Percentiles rank a stretch among this genome's conserved stretches.
phyloP scores from a whole-genome alignment of 768 basidiomycete genomes.

The Lentinula edodes region DNA sequence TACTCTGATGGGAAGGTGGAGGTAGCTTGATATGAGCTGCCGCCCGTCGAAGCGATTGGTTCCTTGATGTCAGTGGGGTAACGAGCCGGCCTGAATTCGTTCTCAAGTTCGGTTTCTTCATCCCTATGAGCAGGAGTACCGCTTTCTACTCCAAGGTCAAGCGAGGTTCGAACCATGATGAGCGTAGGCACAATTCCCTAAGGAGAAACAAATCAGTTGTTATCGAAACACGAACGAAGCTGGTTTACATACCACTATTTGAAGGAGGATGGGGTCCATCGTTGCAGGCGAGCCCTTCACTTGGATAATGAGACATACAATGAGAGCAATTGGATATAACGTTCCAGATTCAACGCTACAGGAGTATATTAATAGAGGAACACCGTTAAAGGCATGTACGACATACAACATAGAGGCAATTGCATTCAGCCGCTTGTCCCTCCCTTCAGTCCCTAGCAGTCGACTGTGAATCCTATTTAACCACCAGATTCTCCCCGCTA shows the following conservation, averaged over 20 bases:
- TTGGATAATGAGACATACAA: constrained; percentile 4
- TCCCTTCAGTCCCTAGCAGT: neutral
- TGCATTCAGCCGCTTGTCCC: neutral
- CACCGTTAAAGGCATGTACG: neutral
- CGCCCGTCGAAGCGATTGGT: neutral
- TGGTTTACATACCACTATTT: neutral
- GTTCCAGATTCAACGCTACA: constrained; percentile 1
- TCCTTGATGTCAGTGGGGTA: neutral
- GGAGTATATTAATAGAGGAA: neutral
- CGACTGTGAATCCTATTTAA: neutral
- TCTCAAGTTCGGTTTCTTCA: neutral
- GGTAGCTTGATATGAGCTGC: neutral
- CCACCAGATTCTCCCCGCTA: constrained; percentile 2
- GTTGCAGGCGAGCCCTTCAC: neutral
- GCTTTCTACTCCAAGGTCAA: neutral
- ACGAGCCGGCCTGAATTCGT: neutral
- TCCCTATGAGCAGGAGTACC: neutral
- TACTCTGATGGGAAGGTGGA: neutral
- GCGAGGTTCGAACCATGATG: neutral
- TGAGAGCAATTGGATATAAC: constrained; percentile 2
- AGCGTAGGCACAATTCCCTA: neutral
- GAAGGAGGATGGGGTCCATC: neutral
- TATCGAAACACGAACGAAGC: neutral
- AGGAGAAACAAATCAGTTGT: neutral
- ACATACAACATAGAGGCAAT: constrained; percentile 5